phyloP scores from a whole-genome alignment of 1,284 basidiomycete genomes.

The Anthracocystis walkeri region DNA sequence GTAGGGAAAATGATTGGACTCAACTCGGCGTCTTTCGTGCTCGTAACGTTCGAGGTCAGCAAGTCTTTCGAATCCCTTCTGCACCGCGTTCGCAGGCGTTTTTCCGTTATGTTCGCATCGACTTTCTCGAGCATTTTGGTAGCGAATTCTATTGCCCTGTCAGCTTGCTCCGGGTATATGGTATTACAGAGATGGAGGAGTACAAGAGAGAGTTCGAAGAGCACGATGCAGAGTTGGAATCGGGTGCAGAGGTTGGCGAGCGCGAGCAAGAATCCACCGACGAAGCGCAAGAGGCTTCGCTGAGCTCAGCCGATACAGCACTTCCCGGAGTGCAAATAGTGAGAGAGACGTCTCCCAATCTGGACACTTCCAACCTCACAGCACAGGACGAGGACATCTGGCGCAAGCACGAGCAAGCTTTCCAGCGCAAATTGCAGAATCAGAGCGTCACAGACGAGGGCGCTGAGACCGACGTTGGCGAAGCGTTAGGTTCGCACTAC shows the following conservation, averaged over 20 bases:
- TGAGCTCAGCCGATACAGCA: background rate
- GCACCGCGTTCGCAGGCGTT: slow-evolving; percentile 49
- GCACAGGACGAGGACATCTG: slow-evolving; percentile 48
- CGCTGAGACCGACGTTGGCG: slow-evolving; percentile 14
- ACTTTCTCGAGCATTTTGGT: slow-evolving; percentile 93
- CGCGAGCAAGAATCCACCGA: background rate
- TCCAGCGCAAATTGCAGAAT: slow-evolving; percentile 41
- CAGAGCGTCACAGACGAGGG: slow-evolving; percentile 18
- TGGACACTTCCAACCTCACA: slow-evolving; percentile 19
- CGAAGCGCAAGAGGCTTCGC: background rate
- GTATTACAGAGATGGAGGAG: slow-evolving; percentile 94
- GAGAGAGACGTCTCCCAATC: background rate
- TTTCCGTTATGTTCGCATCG: slow-evolving; percentile 86
- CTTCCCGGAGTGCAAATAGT: background rate
- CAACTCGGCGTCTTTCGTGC: slow-evolving; percentile 80
- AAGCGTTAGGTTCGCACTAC: slow-evolving; percentile 1
- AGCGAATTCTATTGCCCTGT: slow-evolving; percentile 97
- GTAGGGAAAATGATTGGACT: slow-evolving; percentile 76
- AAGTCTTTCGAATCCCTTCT: slow-evolving; percentile 71
- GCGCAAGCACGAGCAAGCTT: slow-evolving; percentile 49
- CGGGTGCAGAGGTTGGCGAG: slow-evolving; percentile 37
- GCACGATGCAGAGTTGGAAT: slow-evolving; percentile 70
- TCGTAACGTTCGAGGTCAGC: slow-evolving; percentile 90
- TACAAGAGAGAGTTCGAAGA: slow-evolving; percentile 83
- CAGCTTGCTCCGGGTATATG: slow-evolving; percentile 91